Evolutionary conservation across 164 flowering plant species (phyloP), one percentile per base, ranked within the genome.

Genomic region (grape (Vitis vinifera)): DNA sequence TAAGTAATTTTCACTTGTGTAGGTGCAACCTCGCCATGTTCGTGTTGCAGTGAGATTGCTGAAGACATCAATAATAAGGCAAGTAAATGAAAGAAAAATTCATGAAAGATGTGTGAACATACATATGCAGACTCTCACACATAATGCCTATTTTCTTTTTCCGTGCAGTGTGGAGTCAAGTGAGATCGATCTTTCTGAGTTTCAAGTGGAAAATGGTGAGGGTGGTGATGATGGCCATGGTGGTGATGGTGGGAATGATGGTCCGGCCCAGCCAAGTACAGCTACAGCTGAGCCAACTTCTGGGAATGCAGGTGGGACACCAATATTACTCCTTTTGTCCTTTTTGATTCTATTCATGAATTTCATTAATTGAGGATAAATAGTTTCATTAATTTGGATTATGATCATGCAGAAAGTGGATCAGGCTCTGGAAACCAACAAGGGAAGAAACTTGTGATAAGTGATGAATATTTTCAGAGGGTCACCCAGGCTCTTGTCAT

Each of bases 141-240:
- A 55, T 37, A 31, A 56, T 30, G 68, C 30, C 10, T 30, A 11
- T 66, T 69, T 31, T 62, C 51, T 69, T 66, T 71, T 62, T 12
- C 51, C 30, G 19, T 81, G 72, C 86, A 95, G 98, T 84, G 99
- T 95, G 78, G 98, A 93, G 78, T 93, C 99, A 2, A 82, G 85
- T 70, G 96, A 91, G 84, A 88, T 95, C 66, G 99, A 95, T 82
- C 83, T 95, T 16, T 93, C 99, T 68, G 97, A 93, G 78, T 93
- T 93, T 79, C 93, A 92, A 79, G 92, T 83, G 56, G 83, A 77
- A 59, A 80, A 55, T 72, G 72, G 27, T 69, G 82, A 37, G 44
- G 44, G 7, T 37, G 7, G 27, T 23, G 27, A 59, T 49, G 76
- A 52, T 59, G 67, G 15, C 31, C 78, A 55, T 50, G 81, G 68